Percentiles rank a stretch among this genome's conserved stretches.
Conservation (phyloP, 108 stramenopile species). For the Epipyxis sp. region DNA sequence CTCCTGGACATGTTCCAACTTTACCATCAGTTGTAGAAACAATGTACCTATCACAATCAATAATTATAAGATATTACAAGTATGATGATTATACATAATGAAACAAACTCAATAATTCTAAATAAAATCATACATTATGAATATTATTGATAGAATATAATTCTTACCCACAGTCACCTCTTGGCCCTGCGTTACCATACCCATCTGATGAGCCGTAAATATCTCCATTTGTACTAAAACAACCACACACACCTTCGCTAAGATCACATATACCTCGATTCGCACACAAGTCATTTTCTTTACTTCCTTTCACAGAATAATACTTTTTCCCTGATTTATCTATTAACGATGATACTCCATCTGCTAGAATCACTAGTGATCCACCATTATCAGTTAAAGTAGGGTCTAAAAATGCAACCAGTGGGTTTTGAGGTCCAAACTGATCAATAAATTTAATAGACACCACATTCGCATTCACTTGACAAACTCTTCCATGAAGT, state of each 20-base stretch:
- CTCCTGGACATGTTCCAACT: constrained; percentile 49
- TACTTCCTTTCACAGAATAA: constrained; percentile 49
- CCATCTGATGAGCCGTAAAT: constrained; percentile 49
- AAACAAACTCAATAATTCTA: not conserved
- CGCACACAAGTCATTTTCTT: constrained; percentile 51
- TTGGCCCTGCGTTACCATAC: constrained; percentile 49
- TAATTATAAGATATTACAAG: not conserved
- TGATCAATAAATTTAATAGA: constrained; percentile 30
- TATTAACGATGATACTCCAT: constrained; percentile 31
- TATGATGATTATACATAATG: not conserved
- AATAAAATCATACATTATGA: too few species aligned
- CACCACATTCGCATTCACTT: not conserved
- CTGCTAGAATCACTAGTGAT: constrained; percentile 28
- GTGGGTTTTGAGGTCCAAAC: constrained; percentile 22
- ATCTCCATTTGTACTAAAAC: constrained; percentile 53
- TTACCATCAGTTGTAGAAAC: constrained; percentile 30
- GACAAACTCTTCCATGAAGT: not conserved
- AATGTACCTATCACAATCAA: constrained; percentile 39
- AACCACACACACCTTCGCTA: constrained; percentile 42
- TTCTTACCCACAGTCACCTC: constrained; percentile 53
- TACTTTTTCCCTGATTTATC: constrained; percentile 22
- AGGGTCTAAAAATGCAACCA: not conserved
- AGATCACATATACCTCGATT: constrained; percentile 52
- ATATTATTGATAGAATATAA: too few species aligned
- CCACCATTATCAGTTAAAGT: constrained; percentile 14